These are phyloP conservation scores for Linum lewisii DNA, from an alignment of 345 rosid species.

Conservation along the genomic window DNA sequence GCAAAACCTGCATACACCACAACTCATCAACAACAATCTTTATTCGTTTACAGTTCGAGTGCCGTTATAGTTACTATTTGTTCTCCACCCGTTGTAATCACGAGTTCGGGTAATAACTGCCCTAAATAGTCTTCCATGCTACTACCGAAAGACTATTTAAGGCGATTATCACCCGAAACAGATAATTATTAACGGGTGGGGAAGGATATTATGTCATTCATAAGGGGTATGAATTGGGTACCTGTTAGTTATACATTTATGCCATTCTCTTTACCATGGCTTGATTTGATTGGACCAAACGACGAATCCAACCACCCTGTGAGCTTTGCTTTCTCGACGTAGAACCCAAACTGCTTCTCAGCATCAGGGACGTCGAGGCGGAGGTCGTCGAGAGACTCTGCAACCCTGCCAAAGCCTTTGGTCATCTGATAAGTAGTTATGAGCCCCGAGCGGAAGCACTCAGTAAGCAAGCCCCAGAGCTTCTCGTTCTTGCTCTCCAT, in stretches of 20 bases:
- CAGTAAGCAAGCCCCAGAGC: slow-evolving; percentile 43
- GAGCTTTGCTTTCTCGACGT: slow-evolving; percentile 51
- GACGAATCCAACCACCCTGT: slow-evolving; percentile 65
- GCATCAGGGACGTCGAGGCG: slow-evolving; percentile 82
- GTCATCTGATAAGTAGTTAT: slow-evolving; percentile 68
- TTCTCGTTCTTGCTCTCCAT: slow-evolving; percentile 58
- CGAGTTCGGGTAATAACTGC: too few species aligned
- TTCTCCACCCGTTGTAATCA: too few species aligned
- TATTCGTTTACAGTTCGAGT: too few species aligned
- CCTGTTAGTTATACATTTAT: not conserved
- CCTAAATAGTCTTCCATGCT: too few species aligned
- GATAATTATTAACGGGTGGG: too few species aligned
- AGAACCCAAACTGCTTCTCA: slow-evolving; percentile 30
- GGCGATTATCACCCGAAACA: too few species aligned
- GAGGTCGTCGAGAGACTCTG: slow-evolving; percentile 66
- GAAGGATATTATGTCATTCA: too few species aligned
- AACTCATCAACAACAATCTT: not conserved
- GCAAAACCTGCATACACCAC: not conserved
- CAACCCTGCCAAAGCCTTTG: slow-evolving; percentile 63
- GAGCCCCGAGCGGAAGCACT: slow-evolving; percentile 57
- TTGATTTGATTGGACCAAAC: slow-evolving; percentile 26
- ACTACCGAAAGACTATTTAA: too few species aligned
- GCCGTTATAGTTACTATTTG: too few species aligned
- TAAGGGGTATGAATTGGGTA: not conserved
- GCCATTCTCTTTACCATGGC: slow-evolving; percentile 31